Evolutionary conservation across 176 grass and related monocot species (phyloP), one percentile per base, ranked within the genome.

Genomic region (Oryza glumipatula): DNA sequence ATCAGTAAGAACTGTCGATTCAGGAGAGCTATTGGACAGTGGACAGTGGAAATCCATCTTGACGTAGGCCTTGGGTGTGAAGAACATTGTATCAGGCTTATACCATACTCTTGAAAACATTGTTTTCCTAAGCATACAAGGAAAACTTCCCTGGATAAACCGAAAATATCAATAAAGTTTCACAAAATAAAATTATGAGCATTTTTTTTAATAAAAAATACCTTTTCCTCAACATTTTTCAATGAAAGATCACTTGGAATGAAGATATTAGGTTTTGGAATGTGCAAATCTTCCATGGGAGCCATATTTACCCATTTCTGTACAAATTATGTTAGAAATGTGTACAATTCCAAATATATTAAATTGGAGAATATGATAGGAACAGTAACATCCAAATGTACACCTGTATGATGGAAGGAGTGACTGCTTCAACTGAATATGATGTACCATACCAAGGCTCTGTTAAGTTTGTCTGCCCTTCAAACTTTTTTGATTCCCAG

Each of bases 11-110:
- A 95, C 93, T 80, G 86, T 69, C 72, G 96, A 86, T 88, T 95
- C 93, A 16, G 96, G 93, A 38, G 96, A 98, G 77, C 80, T 74
- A 65, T 83, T 75, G 67, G 91, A 90, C 54, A 92, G 64, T 63
- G 96, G 96, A 82, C 96, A 98, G 16, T 95, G 94, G 79, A 98
- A 98, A 83, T 94, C 89, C 81, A 98, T 90, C 64, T 83, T 94
- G 61, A 95, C 70, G 65, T 77, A 92, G 88, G 82, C 96, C 86
- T 94, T 98, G 38, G 96, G 96, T 65, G 87, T 92, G 86, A 78
- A 94, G 76, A 98, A 98, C 87, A 87, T 87, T 24, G 91, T 89
- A 84, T 98, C 93, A 0, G 93, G 86, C 84, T 98, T 95, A 86
- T 94, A 95, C 96, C 96, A 98, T 85, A 98, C 82, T 88, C 96